These are phyloP conservation scores for Eucalyptus erythrocorys DNA, from an alignment of 345 rosid genomes.

Conservation along the genomic window DNA sequence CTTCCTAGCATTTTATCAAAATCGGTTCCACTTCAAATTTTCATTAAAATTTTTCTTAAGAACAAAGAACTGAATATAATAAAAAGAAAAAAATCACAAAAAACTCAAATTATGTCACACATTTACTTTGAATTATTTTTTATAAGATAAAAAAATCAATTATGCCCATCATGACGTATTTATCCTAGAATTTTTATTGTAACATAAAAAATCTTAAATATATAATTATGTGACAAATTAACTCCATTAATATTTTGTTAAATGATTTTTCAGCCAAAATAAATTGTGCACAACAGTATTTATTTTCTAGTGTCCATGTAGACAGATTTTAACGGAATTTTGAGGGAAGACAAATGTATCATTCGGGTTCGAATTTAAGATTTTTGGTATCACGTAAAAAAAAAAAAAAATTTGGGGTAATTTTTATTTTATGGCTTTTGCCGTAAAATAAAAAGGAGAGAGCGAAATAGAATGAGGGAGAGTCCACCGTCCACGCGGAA, in stretches of 20 bases:
- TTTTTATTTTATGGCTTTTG: neutral
- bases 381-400: too few species aligned
- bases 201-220: too few species aligned
- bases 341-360: neutral
- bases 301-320: neutral
- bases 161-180: too few species aligned
- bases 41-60: neutral
- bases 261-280: too few species aligned
- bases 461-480: neutral
- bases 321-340: rapidly evolving
- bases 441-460: neutral
- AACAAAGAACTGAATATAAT: neutral
- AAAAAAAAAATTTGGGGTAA: too few species aligned
- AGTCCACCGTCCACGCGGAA: neutral
- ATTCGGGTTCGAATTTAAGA: too few species aligned
- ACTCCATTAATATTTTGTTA: too few species aligned
- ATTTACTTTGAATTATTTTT: neutral
- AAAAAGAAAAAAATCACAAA: neutral
- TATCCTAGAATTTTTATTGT: too few species aligned
- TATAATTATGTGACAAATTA: neutral
- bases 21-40: neutral
- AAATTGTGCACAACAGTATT: too few species aligned
- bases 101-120: neutral
- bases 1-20: neutral
- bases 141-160: too few species aligned